Evolutionary conservation across 2,329 filamentous ascomycete species (phyloP).

Genomic region (Tothia fuscella): DNA sequence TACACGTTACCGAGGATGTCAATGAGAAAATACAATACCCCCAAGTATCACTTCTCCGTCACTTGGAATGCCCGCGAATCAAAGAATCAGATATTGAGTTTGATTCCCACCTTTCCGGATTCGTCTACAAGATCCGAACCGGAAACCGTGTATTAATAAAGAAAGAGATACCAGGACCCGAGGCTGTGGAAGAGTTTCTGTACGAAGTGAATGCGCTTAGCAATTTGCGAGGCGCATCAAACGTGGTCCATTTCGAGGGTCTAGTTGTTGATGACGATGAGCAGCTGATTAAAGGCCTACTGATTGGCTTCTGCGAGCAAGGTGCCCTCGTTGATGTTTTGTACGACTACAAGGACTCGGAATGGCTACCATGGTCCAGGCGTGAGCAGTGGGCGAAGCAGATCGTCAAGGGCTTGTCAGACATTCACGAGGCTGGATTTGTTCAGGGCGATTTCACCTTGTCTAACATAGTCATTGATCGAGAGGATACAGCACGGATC

Average conservation of each 20-base stretch:
- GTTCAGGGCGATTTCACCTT: constrained; percentile 97
- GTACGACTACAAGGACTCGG: constrained; percentile 56
- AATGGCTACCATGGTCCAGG: constrained; percentile 51
- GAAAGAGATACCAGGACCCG: constrained; percentile 93
- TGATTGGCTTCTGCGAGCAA: constrained; percentile 78
- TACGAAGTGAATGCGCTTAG: constrained; percentile 96
- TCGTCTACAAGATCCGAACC: constrained; percentile 81
- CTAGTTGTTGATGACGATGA: constrained; percentile 71
- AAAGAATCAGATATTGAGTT: constrained; percentile 47
- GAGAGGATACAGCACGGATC: constrained; percentile 75
- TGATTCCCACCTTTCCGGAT: constrained; percentile 87
- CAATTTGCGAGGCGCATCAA: constrained; percentile 56
- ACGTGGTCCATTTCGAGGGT: constrained; percentile 78
- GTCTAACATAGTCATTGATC: constrained; percentile 91
- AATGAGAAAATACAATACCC: constrained; percentile 92
- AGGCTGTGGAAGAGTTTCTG: constrained; percentile 90
- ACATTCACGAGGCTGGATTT: constrained; percentile 91
- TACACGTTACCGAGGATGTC: constrained; percentile 94
- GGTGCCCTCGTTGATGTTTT: constrained; percentile 85
- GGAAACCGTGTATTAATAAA: constrained; percentile 67
- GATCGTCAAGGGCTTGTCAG: constrained; percentile 76
- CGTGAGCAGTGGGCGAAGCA: constrained; percentile 83
- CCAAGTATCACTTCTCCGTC: constrained; percentile 56
- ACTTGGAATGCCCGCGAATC: constrained; percentile 40
- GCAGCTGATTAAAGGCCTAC: constrained; percentile 68